Conservation (phyloP, 345 rosid species). For the Dipteronia sinensis region DNA sequence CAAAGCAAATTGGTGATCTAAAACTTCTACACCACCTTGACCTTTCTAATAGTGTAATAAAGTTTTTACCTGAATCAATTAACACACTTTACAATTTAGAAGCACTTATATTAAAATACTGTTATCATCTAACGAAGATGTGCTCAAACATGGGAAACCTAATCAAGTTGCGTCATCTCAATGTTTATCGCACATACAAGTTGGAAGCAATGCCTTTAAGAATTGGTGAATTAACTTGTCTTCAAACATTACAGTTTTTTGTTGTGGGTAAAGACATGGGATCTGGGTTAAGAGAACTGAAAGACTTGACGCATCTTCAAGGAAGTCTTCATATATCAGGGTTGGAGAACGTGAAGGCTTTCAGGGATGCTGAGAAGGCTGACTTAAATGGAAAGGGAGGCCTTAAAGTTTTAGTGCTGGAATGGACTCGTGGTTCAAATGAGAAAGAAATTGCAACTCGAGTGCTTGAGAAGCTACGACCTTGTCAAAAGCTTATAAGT, state of each 20-base stretch:
- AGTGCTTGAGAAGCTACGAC: conserved; percentile 42
- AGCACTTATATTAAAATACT: neutral
- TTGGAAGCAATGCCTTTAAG: conserved; percentile 9
- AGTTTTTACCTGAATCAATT: conserved; percentile 4
- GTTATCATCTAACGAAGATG: neutral
- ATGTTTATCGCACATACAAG: rapidly evolving
- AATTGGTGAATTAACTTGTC: neutral
- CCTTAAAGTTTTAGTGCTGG: conserved; percentile 35
- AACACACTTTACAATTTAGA: conserved; percentile 9
- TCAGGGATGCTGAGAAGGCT: conserved; percentile 27
- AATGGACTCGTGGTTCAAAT: conserved; percentile 30
- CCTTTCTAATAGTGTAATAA: neutral
- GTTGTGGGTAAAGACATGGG: conserved; percentile 5
- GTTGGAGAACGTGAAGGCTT: conserved; percentile 8
- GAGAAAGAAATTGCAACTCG: conserved; percentile 19
- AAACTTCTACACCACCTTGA: conserved; percentile 16
- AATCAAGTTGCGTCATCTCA: conserved; percentile 10
- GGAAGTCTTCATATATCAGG: neutral
- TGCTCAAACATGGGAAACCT: conserved; percentile 7
- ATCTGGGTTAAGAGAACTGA: conserved; percentile 6
- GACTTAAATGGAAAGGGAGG: conserved; percentile 27
- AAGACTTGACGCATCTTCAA: neutral
- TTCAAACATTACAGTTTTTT: neutral
- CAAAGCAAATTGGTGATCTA: neutral
- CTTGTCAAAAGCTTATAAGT: conserved; percentile 35